Conservation (phyloP, 768 basidiomycete species). For the Hygrophoropsis aurantiaca region DNA sequence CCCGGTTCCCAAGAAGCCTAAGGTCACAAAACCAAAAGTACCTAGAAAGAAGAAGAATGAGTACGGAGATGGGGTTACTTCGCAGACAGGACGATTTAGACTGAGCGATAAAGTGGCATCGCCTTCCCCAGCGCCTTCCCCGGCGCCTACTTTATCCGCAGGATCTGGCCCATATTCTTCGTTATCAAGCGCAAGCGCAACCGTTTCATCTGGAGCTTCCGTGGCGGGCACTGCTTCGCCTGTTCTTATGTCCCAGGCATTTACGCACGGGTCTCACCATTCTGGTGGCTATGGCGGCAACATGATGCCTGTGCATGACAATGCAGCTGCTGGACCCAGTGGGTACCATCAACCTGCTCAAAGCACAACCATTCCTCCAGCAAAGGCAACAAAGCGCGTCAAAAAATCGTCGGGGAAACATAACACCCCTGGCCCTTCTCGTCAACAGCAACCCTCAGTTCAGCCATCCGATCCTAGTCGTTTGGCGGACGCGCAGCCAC, state of each 20-base stretch:
- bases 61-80: slow-evolving; percentile 36
- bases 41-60: slow-evolving; percentile 32
- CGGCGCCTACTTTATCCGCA: slow-evolving; percentile 33
- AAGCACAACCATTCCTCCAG: not conserved
- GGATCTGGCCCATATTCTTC: slow-evolving; percentile 42
- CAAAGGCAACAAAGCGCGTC: slow-evolving; percentile 5
- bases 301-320: slow-evolving; percentile 1
- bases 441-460: not conserved
- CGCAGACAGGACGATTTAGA: slow-evolving; percentile 52
- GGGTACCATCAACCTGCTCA: not conserved
- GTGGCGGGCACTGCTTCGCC: slow-evolving; percentile 3
- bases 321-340: slow-evolving; percentile 5
- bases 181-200: slow-evolving; percentile 17
- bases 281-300: not conserved
- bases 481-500: not conserved
- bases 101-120: slow-evolving; percentile 17
- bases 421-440: not conserved
- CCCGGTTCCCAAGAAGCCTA: slow-evolving; percentile 16
- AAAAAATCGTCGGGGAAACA: slow-evolving; percentile 13
- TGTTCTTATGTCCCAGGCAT: not conserved
- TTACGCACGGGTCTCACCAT: slow-evolving; percentile 2
- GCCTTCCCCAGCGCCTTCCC: slow-evolving; percentile 26
- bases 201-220: slow-evolving; percentile 3
- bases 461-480: not conserved
- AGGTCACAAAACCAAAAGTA: slow-evolving; percentile 24